These are phyloP conservation scores for Suillus occidentalis DNA, from an alignment of 768 basidiomycete genomes.

Conservation along the genomic window DNA sequence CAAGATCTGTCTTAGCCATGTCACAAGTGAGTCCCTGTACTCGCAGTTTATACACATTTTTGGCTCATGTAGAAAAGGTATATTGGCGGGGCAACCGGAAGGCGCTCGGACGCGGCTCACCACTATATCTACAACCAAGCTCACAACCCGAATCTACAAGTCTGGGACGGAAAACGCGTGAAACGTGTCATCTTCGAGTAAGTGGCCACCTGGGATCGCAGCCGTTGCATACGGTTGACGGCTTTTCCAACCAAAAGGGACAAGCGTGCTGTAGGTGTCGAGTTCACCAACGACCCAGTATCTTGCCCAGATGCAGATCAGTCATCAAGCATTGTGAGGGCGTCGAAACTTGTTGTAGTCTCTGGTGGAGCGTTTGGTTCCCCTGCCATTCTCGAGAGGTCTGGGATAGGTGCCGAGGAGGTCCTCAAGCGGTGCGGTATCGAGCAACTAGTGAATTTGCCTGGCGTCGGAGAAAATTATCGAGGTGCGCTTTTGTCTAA, in stretches of 20 bases:
- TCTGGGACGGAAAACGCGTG: conserved; percentile 42
- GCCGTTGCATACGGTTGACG: not conserved
- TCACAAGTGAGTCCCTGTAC: conserved; percentile 42
- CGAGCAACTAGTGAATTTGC: conserved; percentile 56
- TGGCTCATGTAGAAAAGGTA: conserved; percentile 40
- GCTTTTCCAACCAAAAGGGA: conserved; percentile 13
- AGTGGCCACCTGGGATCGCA: conserved; percentile 12
- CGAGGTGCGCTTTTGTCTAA: conserved; percentile 37
- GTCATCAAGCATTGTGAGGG: conserved; percentile 31
- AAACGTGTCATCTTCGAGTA: conserved; percentile 52
- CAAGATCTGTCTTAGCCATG: conserved; percentile 42
- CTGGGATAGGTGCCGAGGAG: conserved; percentile 61
- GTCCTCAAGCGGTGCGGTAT: conserved; percentile 52
- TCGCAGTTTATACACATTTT: no score
- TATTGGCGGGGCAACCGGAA: conserved; percentile 50
- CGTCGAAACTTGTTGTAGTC: conserved; percentile 47
- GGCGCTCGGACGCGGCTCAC: conserved; percentile 56
- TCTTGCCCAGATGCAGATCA: conserved; percentile 22
- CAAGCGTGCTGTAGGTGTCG: conserved; percentile 46
- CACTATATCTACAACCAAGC: conserved; percentile 50
- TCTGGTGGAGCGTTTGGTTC: conserved; percentile 57
- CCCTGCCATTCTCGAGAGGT: conserved; percentile 56
- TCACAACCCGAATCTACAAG: conserved; percentile 41
- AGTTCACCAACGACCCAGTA: conserved; percentile 41
- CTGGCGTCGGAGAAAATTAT: conserved; percentile 74